Conservation (phyloP, 148 eudicot genomes). For the Persicaria maculosa region DNA sequence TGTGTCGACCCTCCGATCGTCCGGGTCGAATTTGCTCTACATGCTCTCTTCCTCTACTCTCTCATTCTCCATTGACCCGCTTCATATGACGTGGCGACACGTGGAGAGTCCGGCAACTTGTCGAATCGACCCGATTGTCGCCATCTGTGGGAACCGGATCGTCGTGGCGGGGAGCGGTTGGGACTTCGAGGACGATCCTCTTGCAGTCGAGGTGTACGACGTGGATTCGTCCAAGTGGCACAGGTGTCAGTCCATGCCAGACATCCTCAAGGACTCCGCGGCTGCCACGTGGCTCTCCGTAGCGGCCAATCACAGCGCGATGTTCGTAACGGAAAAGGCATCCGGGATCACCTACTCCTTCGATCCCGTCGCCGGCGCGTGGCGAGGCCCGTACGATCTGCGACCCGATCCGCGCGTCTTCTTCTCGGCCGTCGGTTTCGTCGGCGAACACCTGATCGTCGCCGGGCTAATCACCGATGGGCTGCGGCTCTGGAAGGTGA, state of each 20-base stretch:
- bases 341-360: conserved; percentile 43
- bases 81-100: conserved; percentile 44
- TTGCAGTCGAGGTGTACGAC: conserved; percentile 53
- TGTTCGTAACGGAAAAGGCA: conserved; percentile 37
- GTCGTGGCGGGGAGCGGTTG: conserved; percentile 51
- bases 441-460: conserved; percentile 31
- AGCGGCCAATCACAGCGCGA: conserved; percentile 22
- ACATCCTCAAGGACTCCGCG: conserved; percentile 31
- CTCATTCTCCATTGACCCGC: conserved; percentile 43
- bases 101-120: conserved; percentile 33
- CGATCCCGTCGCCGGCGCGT: conserved; percentile 25
- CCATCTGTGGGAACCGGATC: conserved; percentile 34
- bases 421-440: conserved; percentile 30
- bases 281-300: conserved; percentile 54
- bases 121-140: conserved; percentile 60
- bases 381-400: conserved; percentile 40
- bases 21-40: conserved; percentile 37
- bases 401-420: conserved; percentile 29
- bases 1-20: conserved; percentile 25
- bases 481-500: conserved; percentile 40
- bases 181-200: conserved; percentile 37
- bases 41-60: conserved; percentile 23
- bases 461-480: conserved; percentile 29
- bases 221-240: conserved; percentile 36
- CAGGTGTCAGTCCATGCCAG: conserved; percentile 47